Evolutionary conservation across 805 yeast genomes (phyloP).

Genomic region (Grigorovia humatica): DNA sequence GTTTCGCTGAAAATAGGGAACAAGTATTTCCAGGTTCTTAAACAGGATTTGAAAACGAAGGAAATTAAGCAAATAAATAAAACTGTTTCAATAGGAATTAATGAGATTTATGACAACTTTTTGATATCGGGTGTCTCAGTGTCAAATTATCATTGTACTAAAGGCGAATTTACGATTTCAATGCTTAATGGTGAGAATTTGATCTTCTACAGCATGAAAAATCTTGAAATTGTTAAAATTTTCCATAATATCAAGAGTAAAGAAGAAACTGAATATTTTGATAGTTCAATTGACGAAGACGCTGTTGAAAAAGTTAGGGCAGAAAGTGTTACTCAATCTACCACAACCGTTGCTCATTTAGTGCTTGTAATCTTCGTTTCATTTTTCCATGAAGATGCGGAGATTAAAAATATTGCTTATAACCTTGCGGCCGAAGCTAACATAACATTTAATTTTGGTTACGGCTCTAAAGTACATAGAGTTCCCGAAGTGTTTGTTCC

Average conservation of each 20-base stretch:
- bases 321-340: conserved; percentile 14
- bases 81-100: conserved; percentile 29
- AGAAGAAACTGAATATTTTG: conserved; percentile 30
- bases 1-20: conserved; percentile 62
- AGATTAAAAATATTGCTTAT: conserved; percentile 54
- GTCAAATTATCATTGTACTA: conserved; percentile 36
- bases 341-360: conserved; percentile 47
- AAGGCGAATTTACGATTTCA: conserved; percentile 41
- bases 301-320: background rate
- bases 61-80: conserved; percentile 28
- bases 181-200: conserved; percentile 29
- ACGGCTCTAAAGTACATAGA: conserved; percentile 45
- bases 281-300: conserved; percentile 5
- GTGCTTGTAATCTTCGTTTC: conserved; percentile 60
- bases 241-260: conserved; percentile 57
- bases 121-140: conserved; percentile 33
- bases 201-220: conserved; percentile 39
- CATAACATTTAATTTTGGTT: conserved; percentile 46
- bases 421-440: conserved; percentile 52
- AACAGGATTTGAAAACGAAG: conserved; percentile 34
- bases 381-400: conserved; percentile 46
- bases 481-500: conserved; percentile 60
- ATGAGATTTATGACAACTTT: conserved; percentile 36
- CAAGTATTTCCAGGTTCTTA: conserved; percentile 48
- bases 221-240: conserved; percentile 58